Conservation (phyloP, 768 basidiomycete species). For the Auriscalpium orientale region DNA sequence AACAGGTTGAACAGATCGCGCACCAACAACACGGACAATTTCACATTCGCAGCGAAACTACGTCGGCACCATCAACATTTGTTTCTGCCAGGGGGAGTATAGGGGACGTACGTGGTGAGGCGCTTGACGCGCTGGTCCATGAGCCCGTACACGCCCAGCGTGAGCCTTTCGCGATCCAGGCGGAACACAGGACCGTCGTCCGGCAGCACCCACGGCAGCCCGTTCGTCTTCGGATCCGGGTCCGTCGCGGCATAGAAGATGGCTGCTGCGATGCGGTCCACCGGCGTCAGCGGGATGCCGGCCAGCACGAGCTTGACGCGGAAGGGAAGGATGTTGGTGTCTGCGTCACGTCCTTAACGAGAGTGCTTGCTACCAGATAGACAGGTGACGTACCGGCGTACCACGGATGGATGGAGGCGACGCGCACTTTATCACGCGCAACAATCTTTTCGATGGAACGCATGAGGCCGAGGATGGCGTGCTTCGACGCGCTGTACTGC, state of each 20-base stretch:
- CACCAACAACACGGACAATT: no score
- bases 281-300: slow-evolving; percentile 42
- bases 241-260: slow-evolving; percentile 46
- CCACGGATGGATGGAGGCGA: slow-evolving; percentile 44
- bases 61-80: no score
- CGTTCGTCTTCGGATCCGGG: slow-evolving; percentile 35
- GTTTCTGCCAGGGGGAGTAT: no score
- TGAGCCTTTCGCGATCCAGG: slow-evolving; percentile 40
- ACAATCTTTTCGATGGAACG: slow-evolving; percentile 34
- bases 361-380: not conserved
- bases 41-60: no score
- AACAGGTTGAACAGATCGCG: no score
- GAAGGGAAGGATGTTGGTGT: slow-evolving; percentile 39
- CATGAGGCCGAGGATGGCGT: slow-evolving; percentile 47
- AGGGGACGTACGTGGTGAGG: no score
- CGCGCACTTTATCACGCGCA: slow-evolving; percentile 31
- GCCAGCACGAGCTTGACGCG: slow-evolving; percentile 34
- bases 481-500: slow-evolving; percentile 47
- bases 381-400: slow-evolving; percentile 34
- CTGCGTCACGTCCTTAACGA: slow-evolving; percentile 18
- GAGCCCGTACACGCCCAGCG: slow-evolving; percentile 45
- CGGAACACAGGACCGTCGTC: slow-evolving; percentile 45
- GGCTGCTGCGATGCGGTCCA: slow-evolving; percentile 41
- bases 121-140: slow-evolving; percentile 24
- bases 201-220: slow-evolving; percentile 38